A percentile compares a stretch with the other conserved stretches of the same genome.
Conservation (phyloP, 1,284 basidiomycete genomes). For the Naganishia liquefaciens region DNA sequence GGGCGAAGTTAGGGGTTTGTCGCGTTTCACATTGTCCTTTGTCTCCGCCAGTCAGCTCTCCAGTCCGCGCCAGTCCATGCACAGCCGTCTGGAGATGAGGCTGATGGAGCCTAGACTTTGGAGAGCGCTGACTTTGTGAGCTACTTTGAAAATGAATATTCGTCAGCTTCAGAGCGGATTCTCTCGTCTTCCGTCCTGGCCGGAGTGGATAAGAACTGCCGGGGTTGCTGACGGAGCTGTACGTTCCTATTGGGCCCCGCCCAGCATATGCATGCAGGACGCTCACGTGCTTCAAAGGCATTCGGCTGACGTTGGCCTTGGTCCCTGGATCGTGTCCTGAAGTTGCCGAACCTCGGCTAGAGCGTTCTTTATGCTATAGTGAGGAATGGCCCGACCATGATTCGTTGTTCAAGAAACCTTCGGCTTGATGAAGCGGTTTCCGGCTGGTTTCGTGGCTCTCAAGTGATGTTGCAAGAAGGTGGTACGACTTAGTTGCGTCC, state of each 20-base stretch:
- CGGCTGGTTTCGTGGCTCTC: not conserved
- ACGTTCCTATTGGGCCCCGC: no score
- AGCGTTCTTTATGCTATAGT: not conserved
- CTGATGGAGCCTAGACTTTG: conserved; percentile 1
- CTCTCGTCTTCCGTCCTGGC: no score
- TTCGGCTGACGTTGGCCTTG: not conserved
- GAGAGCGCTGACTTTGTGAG: not conserved
- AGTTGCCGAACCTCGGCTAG: not conserved
- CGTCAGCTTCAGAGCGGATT: no score
- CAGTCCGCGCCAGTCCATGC: no score
- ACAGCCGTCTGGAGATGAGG: not conserved
- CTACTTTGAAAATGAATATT: no score
- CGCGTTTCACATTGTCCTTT: conserved; percentile 14
- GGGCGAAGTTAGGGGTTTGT: not conserved
- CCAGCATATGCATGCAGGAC: not conserved
- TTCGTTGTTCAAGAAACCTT: not conserved
- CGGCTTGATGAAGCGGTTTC: conserved; percentile 7
- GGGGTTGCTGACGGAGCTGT: no score
- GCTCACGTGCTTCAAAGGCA: no score
- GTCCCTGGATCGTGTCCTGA: not conserved
- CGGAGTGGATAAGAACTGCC: no score
- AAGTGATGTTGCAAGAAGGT: not conserved
- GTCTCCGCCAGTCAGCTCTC: not conserved
- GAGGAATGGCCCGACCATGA: not conserved
- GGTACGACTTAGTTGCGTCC: not conserved